Base-by-base conservation (phyloP, 495 filamentous ascomycete genomes). In the Terfezia boudieri region DNA sequence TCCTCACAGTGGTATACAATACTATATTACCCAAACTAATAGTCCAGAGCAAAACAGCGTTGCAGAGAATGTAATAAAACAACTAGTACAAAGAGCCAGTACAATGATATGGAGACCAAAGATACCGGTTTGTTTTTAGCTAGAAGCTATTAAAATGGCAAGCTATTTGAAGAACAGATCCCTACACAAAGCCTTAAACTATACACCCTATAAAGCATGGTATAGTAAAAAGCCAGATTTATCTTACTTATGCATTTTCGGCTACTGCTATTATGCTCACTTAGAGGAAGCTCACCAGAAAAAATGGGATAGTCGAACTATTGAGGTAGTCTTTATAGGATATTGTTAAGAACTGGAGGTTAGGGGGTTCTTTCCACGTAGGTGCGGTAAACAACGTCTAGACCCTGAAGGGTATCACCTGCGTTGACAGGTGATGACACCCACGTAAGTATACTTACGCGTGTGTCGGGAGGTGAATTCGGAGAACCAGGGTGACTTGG, bases 161-260 rank as follows among this genome's bases (percentile, higher is more conserved):
- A 37, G 17, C 12, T 59, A 59, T 8, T 12, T 56, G n/a, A 52
- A 50, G 36, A 56, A 59, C 35, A 17, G 12, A 1, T 37, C 26
- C 23, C 52, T 48, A n/a, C 48, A 51, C 23, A 35, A 22, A 11
- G 38, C 56, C 0, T 23, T 53, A 11, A 50, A 50, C 8, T 23
- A 36, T 12, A 57, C 37, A 4, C 54, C 56, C 12, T 56, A 58
- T 49, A 54, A 58, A 53, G 16, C 32, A 16, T 57, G 56, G 37
- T 52, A 17, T 57, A 54, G 53, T 37, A 32, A 58, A 36, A 56
- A 56, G 36, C 56, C 55, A 16, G 49, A 58, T 16, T 37, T 57
- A 10, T 43, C 37, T 23, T 14, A 58, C 41, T n/a, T 58, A 20
- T 22, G 46, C 1, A 57, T 58, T 20, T 55, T 58, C 12, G 48